phyloP scores from a whole-genome alignment of 108 stramenopile species.

The Stephanodiscus minutulus region DNA sequence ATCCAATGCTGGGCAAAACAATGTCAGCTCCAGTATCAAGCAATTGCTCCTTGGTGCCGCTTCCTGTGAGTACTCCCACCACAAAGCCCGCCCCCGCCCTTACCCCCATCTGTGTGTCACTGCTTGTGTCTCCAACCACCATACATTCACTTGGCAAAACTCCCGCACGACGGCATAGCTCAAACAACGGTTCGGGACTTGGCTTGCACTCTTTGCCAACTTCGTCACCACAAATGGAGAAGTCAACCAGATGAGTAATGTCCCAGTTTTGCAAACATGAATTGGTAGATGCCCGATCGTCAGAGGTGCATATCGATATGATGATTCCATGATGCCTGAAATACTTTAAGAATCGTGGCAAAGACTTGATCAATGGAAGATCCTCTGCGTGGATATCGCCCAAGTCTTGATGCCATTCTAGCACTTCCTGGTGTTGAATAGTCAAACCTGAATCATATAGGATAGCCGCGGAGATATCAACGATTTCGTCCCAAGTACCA shows the following conservation, averaged over 20 bases:
- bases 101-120: slow-evolving; percentile 57
- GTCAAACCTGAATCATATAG: slow-evolving; percentile 16
- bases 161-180: slow-evolving; percentile 40
- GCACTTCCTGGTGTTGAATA: slow-evolving; percentile 24
- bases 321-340: slow-evolving; percentile 38
- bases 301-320: slow-evolving; percentile 60
- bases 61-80: slow-evolving; percentile 65
- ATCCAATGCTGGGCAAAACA: slow-evolving; percentile 45
- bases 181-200: slow-evolving; percentile 39
- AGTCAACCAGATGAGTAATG: slow-evolving; percentile 45
- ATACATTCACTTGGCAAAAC: slow-evolving; percentile 47
- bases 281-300: slow-evolving; percentile 53
- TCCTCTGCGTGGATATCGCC: slow-evolving; percentile 55
- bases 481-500: slow-evolving; percentile 55
- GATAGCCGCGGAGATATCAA: slow-evolving; percentile 19
- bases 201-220: slow-evolving; percentile 51
- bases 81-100: slow-evolving; percentile 48
- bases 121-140: slow-evolving; percentile 62
- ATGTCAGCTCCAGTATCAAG: slow-evolving; percentile 55
- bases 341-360: slow-evolving; percentile 38
- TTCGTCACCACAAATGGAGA: slow-evolving; percentile 58
- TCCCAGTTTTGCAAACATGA: slow-evolving; percentile 46
- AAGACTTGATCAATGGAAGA: slow-evolving; percentile 46
- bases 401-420: slow-evolving; percentile 56
- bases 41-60: slow-evolving; percentile 51